Base-by-base conservation (phyloP, 2,329 filamentous ascomycete genomes). In the Nemania sp. region DNA sequence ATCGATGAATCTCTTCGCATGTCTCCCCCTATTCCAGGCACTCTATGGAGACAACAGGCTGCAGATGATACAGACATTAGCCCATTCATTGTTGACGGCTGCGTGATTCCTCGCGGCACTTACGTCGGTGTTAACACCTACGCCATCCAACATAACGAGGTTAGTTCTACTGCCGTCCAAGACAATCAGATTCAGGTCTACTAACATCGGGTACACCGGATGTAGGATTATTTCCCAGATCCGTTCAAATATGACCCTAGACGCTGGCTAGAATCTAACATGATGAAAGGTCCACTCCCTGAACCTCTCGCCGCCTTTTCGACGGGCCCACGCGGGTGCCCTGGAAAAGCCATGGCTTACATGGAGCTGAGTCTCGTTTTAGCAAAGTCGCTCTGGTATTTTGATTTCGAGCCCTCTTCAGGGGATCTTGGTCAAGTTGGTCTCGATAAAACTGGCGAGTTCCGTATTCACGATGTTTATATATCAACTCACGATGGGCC, bases 111-210 rank as follows among this genome's bases (percentile, higher is more conserved):
- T 0, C 64, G 53, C n/a, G 71, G 62, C 5, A 70, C 67, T 6
- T 49, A 69, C 13, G 67, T 74, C 22, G 72, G 68, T 4, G 70
- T 73, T 1, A 63, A 62, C 38, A 67, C 45, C 5, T 75, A 74
- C 49, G 47, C 67, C 2, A 66, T 74, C 3, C 72, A 74, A 43
- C 73, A 74, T 43, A 72, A 73, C 32, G 68, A 60, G 54, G 54
- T 41, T 18, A 47, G 55, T 47, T 4, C 35, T 20, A 22, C 15
- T 18, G 32, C 24, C 15, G 13, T 29, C 24, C 7, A 26, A 5
- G 41, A 22, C 41, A 1, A 22, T 55, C 45, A 45, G 32, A 15
- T 4, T 11, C 2, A 38, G 62, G n/a, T 29, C 32, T 22, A 43
- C 32, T 59, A 29, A 47, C 35, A 26, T 43, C n/a, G 15, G n/a